These are phyloP conservation scores for Westerdykella ornata DNA, from an alignment of 2,329 filamentous ascomycete genomes.

Conservation along the genomic window DNA sequence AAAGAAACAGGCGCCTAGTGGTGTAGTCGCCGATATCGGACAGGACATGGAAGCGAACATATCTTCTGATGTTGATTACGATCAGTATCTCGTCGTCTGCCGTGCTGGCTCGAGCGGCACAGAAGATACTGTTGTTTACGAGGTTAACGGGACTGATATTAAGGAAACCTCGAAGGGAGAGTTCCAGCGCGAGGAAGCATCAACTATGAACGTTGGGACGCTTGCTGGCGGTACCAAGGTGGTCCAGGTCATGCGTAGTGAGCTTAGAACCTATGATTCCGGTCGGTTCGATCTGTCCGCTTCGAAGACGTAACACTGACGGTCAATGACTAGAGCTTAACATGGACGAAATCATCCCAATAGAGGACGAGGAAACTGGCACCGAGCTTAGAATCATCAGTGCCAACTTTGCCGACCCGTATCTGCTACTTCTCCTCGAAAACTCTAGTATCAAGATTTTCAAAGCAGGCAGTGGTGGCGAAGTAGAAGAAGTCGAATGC, in stretches of 20 bases:
- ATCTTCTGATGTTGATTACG: conserved; percentile 53
- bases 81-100: conserved; percentile 77
- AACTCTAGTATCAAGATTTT: conserved; percentile 75
- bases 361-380: conserved; percentile 79
- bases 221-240: conserved; percentile 75
- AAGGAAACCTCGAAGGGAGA: conserved; percentile 75
- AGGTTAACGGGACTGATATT: conserved; percentile 64
- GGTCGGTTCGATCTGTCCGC: conserved; percentile 49
- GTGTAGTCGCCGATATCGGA: conserved; percentile 43
- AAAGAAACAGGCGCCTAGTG: conserved; percentile 60
- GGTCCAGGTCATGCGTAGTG: conserved; percentile 78
- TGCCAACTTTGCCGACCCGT: conserved; percentile 81
- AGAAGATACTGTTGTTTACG: conserved; percentile 73
- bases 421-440: conserved; percentile 73
- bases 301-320: conserved; percentile 1
- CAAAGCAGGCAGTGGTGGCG: conserved; percentile 70
- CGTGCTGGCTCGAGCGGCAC: conserved; percentile 59
- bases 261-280: conserved; percentile 85
- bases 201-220: conserved; percentile 77
- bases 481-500: conserved; percentile 73
- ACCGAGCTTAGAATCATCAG: conserved; percentile 70
- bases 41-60: conserved; percentile 36
- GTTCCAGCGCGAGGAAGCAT: conserved; percentile 83
- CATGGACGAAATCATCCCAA: conserved; percentile 82
- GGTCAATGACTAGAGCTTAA: conserved; percentile 58